Base-by-base conservation (phyloP, 768 basidiomycete genomes). In the Mycena sanguinolenta region DNA sequence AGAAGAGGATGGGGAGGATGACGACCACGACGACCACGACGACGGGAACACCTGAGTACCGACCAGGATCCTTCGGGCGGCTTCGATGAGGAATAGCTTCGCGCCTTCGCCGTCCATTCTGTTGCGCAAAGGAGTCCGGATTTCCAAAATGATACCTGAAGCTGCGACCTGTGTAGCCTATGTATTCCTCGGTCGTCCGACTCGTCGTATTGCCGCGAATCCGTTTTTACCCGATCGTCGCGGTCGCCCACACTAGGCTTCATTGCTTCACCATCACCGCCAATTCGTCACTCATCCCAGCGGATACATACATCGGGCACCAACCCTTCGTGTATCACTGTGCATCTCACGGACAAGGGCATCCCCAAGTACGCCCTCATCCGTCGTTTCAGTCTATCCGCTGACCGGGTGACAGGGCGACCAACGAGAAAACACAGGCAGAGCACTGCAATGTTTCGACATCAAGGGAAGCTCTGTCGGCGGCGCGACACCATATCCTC, bases 321-420 rank as follows among this genome's bases (percentile, higher is more conserved):
- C 0, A 88, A 85, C 75, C 84, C 88, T 3, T 90, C 90, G 2
- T 92, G 91, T 92, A 87, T 93, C 30, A 80, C 84, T 6, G 77
- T 78, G 17, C 86, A 91, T 67, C 88, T 88, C 0, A 88, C n/a
- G n/a, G n/a, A n/a, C n/a, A n/a, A n/a, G 82, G 70, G 83, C 91
- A 34, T 34, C 27, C 83, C 92, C 55, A 92, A 92, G 91, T 91
- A 67, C 14, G 90, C 81, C n/a, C 9, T 49, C n/a, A n/a, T n/a
- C 8, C 8, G 6, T 14, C 21, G 23, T 23, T 49, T 39, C 36
- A 5, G 8, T 28, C 49, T 17, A 27, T 34, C 30, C n/a, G 58
- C 50, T 55, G 14, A 62, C 21, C 59, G 28, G 62, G 19, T 58
- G 54, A 36, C 76, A 93, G 92, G 73, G 87, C 90, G 14, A 82